Conservation (phyloP, 768 basidiomycete genomes). For the Cystobasidium ongulense region DNA sequence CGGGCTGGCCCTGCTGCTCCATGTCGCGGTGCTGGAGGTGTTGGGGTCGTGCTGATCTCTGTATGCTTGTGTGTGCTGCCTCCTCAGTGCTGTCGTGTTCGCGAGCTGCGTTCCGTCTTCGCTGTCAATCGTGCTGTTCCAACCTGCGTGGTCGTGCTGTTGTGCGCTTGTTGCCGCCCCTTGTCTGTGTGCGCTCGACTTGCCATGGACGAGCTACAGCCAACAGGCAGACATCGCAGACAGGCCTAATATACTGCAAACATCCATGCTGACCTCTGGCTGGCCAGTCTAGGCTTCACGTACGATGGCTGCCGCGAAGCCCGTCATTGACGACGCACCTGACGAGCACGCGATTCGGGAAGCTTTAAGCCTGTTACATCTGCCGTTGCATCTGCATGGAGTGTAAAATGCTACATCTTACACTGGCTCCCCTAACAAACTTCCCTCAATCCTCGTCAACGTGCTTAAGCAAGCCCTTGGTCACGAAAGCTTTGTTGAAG, state of each 20-base stretch:
- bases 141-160: neutral
- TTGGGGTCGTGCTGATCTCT: neutral
- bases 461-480: constrained; percentile 21
- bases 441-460: neutral
- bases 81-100: neutral
- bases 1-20: constrained; percentile 5
- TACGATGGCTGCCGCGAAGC: neutral
- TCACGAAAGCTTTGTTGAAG: constrained; percentile 30
- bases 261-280: too few species aligned
- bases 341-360: neutral
- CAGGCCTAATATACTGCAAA: too few species aligned
- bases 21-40: neutral
- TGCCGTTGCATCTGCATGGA: too few species aligned
- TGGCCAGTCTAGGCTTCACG: neutral
- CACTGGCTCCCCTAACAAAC: neutral
- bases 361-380: too few species aligned
- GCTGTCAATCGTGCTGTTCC: neutral
- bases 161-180: neutral
- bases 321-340: neutral
- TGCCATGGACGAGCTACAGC: too few species aligned
- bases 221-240: neutral
- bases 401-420: neutral
- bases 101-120: neutral
- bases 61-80: neutral
- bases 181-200: neutral